A percentile compares a stretch with the other conserved stretches of the same genome.
Conservation (phyloP, 2,329 filamentous ascomycete genomes). For the Paecilomyces dactylethromorphus region DNA sequence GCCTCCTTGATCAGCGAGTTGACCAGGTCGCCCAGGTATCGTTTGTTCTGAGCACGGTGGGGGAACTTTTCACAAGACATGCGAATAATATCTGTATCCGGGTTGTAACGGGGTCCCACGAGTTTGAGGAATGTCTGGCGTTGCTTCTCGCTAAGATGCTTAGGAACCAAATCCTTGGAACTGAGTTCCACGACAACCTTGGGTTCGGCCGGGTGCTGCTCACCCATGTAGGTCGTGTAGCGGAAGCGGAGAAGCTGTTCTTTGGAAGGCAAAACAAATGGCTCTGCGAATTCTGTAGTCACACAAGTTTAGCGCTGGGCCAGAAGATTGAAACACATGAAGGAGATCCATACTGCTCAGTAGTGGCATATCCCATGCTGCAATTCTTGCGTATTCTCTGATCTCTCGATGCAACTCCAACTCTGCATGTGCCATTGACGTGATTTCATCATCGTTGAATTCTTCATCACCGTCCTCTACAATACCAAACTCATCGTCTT, state of each 20-base stretch:
- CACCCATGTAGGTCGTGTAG: constrained; percentile 94
- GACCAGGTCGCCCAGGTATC: constrained; percentile 78
- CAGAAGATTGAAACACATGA: background rate
- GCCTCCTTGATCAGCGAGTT: constrained; percentile 67
- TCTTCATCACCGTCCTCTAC: constrained; percentile 51
- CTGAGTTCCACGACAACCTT: constrained; percentile 94
- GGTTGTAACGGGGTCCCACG: constrained; percentile 79
- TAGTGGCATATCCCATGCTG: constrained; percentile 93
- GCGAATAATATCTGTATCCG: constrained; percentile 69
- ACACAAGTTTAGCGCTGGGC: constrained; percentile 10
- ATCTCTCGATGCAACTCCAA: constrained; percentile 82
- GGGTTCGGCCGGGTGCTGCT: constrained; percentile 79
- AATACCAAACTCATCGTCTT: constrained; percentile 36
- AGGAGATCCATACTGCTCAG: constrained; percentile 61
- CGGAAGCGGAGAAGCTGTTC: constrained; percentile 77
- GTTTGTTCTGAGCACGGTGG: constrained; percentile 91
- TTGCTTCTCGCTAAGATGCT: constrained; percentile 59
- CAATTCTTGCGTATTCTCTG: constrained; percentile 77
- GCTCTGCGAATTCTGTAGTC: constrained; percentile 67
- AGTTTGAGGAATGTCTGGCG: constrained; percentile 80
- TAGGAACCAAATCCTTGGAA: constrained; percentile 58
- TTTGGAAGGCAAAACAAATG: constrained; percentile 65
- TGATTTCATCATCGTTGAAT: constrained; percentile 72
- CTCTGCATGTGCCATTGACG: constrained; percentile 74
- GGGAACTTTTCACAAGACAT: constrained; percentile 88